Evolutionary conservation across 1,284 basidiomycete species (phyloP).

Genomic region (Cystobasidium pallidum): DNA sequence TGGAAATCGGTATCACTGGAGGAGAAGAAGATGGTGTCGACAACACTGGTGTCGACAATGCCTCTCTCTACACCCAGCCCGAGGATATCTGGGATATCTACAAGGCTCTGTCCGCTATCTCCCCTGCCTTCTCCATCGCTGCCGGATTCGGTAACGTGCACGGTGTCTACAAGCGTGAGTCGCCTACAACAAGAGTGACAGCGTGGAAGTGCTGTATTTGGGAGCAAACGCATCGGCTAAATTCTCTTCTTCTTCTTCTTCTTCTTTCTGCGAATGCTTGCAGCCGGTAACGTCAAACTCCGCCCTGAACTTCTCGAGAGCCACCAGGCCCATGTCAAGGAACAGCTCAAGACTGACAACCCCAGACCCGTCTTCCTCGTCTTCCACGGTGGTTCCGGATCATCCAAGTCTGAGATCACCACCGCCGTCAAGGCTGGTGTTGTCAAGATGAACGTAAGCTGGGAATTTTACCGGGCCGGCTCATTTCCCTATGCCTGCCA

Average conservation of each 20-base stretch:
- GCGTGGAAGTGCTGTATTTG: too few species aligned
- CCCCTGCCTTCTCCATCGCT: constrained; percentile 94
- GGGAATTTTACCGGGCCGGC: not conserved
- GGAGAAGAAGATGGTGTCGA: constrained; percentile 49
- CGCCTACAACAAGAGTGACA: too few species aligned
- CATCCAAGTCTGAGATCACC: constrained; percentile 92
- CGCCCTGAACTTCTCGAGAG: constrained; percentile 88
- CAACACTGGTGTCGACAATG: constrained; percentile 82
- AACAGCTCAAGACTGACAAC: constrained; percentile 70
- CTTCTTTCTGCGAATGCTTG: not conserved
- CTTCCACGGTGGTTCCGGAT: constrained; percentile 99
- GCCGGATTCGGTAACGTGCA: constrained; percentile 97
- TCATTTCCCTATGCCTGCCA: not conserved
- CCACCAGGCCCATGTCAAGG: constrained; percentile 80
- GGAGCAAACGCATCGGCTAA: too few species aligned
- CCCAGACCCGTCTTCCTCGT: constrained; percentile 84
- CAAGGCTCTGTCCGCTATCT: constrained; percentile 77
- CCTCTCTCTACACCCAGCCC: constrained; percentile 93
- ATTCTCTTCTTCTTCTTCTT: too few species aligned
- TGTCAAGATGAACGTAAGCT: constrained; percentile 97
- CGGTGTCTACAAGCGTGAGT: constrained; percentile 80
- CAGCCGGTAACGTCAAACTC: constrained; percentile 79
- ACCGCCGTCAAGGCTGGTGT: constrained; percentile 91
- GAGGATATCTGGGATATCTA: constrained; percentile 95
- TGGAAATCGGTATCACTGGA: constrained; percentile 99